Conservation (phyloP, 345 rosid genomes). For the Microcos paniculata region DNA sequence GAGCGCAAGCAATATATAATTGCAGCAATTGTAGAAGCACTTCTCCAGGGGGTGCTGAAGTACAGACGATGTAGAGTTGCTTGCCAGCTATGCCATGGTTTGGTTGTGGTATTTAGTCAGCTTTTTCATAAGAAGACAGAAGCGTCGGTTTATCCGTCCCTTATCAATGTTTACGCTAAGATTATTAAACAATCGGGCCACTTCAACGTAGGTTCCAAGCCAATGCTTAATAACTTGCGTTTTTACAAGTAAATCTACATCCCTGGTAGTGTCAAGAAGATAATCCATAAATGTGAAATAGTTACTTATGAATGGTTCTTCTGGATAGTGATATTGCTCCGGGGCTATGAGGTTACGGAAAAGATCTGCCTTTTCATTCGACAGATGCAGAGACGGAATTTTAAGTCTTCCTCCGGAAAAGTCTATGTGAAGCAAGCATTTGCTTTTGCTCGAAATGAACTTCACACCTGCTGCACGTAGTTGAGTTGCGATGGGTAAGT, state of each 20-base stretch:
- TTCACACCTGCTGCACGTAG: constrained; percentile 23
- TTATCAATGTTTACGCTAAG: constrained; percentile 19
- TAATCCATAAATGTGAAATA: constrained; percentile 25
- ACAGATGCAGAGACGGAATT: constrained; percentile 18
- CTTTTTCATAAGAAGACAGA: background rate
- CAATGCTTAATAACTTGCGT: constrained; percentile 19
- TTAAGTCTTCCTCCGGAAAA: constrained; percentile 10
- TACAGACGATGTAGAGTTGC: constrained; percentile 24
- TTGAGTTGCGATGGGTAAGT: constrained; percentile 18
- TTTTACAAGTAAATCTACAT: constrained; percentile 29
- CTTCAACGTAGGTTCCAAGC: constrained; percentile 21
- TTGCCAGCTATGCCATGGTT: background rate
- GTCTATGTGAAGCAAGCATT: constrained; percentile 9
- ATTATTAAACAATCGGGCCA: constrained; percentile 27
- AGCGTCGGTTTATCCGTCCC: background rate
- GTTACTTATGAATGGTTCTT: constrained; percentile 3
- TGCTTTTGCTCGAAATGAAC: background rate
- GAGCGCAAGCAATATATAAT: constrained; percentile 15
- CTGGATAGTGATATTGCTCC: constrained; percentile 24
- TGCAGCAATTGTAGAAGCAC: constrained; percentile 16
- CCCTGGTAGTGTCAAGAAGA: constrained; percentile 21
- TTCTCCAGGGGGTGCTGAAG: constrained; percentile 36
- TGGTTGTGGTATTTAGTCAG: constrained; percentile 9
- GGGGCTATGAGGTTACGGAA: constrained; percentile 33
- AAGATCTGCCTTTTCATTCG: constrained; percentile 8